These are phyloP conservation scores for Drosera spatulata DNA, from an alignment of 179 eudicot genomes.

Conservation along the genomic window DNA sequence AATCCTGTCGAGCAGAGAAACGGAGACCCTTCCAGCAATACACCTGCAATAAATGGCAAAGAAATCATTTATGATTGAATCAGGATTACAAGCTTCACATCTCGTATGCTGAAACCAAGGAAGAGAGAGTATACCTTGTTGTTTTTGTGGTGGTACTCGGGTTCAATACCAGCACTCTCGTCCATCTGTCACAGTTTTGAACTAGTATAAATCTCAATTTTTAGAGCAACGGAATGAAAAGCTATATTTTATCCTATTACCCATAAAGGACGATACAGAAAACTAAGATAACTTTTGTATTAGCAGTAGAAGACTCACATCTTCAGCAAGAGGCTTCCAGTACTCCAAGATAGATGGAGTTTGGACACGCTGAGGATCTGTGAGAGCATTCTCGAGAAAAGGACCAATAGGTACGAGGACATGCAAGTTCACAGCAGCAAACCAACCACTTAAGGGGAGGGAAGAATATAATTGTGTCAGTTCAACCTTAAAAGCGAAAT, in stretches of 20 bases:
- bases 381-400: slow-evolving; percentile 70
- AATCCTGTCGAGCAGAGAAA: slow-evolving; percentile 90
- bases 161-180: slow-evolving; percentile 84
- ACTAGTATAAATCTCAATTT: slow-evolving; percentile 9
- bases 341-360: slow-evolving; percentile 72
- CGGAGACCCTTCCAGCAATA: slow-evolving; percentile 99
- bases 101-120: background rate
- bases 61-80: background rate
- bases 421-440: background rate
- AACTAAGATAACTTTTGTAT: background rate
- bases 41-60: slow-evolving; percentile 38
- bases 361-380: slow-evolving; percentile 80
- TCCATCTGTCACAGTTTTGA: slow-evolving; percentile 57
- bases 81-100: background rate
- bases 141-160: slow-evolving; percentile 94
- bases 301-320: slow-evolving; percentile 39
- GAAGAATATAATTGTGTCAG: background rate
- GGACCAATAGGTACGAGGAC: background rate
- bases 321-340: slow-evolving; percentile 96
- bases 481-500: background rate
- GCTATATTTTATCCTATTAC: background rate
- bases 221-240: background rate
- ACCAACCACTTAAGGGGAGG: background rate
- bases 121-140: slow-evolving; percentile 52
- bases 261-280: background rate